A percentile compares a stretch with the other conserved stretches of the same genome.
These are phyloP conservation scores for Torulaspora delbrueckii DNA, from an alignment of 805 yeast genomes.

Conservation along the genomic window DNA sequence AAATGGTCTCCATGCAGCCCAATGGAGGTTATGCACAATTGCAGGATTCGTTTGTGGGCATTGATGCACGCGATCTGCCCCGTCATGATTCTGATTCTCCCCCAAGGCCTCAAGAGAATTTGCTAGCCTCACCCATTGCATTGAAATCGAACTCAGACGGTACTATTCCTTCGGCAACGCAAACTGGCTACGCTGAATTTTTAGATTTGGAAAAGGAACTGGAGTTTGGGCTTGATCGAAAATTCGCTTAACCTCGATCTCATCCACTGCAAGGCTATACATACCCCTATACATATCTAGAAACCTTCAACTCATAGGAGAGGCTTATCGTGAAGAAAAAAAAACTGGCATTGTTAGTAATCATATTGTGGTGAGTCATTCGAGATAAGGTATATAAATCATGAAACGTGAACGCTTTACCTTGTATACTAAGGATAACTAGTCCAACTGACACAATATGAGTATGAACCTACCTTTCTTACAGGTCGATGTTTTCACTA, in stretches of 20 bases:
- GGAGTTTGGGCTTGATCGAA: conserved; percentile 63
- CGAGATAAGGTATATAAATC: too few species aligned
- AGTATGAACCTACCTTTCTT: conserved; percentile 27
- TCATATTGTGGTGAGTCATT: not conserved
- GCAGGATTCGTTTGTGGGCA: conserved; percentile 38
- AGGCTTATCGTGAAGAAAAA: not conserved
- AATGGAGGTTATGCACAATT: conserved; percentile 18
- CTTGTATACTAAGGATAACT: not conserved
- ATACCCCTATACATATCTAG: not conserved
- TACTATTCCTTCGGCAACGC: conserved; percentile 9
- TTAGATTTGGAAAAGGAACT: conserved; percentile 58
- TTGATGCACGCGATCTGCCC: conserved; percentile 44
- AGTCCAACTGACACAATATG: conserved; percentile 8
- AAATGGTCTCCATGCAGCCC: conserved; percentile 24
- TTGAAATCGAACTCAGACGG: conserved; percentile 11
- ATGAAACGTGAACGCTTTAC: not conserved
- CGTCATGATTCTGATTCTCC: conserved; percentile 45
- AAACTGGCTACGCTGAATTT: conserved; percentile 28
- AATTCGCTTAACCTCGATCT: conserved; percentile 13
- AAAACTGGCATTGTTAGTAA: not conserved
- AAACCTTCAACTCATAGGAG: not conserved
- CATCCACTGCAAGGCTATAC: not conserved
- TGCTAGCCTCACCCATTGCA: conserved; percentile 25
- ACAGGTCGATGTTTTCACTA: conserved; percentile 38
- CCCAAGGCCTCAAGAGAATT: conserved; percentile 58